phyloP scores from a whole-genome alignment of 306 rosid species.

The Sophora flavescens region DNA sequence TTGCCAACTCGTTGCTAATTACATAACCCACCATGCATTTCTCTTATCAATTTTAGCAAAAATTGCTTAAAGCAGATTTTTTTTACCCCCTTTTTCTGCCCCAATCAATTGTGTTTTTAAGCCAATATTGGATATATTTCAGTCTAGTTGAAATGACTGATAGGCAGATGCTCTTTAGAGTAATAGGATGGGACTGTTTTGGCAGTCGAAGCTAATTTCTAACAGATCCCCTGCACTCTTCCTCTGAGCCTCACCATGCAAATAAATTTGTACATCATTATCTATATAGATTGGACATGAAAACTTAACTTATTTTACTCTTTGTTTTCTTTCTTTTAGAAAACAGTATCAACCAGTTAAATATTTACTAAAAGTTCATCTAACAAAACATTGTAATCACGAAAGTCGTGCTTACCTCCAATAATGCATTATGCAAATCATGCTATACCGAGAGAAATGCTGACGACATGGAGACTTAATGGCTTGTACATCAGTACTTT shows the following conservation, averaged over 20 bases:
- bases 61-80: neutral
- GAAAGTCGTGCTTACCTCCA: neutral
- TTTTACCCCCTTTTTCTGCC: neutral
- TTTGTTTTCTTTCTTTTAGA: too few species aligned
- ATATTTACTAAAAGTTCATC: neutral
- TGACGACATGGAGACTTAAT: conserved; percentile 14
- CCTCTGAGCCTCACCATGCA: neutral
- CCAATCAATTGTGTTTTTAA: neutral
- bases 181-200: neutral
- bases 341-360: neutral
- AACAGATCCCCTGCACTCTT: too few species aligned
- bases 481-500: conserved; percentile 29
- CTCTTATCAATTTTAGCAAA: neutral
- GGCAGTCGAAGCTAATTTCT: too few species aligned
- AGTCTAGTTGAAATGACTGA: neutral
- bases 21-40: neutral
- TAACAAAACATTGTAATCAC: conserved; percentile 21
- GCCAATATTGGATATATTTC: neutral
- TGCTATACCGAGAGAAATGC: conserved; percentile 20
- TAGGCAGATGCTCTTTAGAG: neutral
- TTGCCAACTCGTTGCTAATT: neutral
- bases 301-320: too few species aligned
- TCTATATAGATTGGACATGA: neutral
- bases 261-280: neutral
- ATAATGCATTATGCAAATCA: neutral